These are phyloP conservation scores for Physcomitrium patens DNA, from an alignment of 225 moss, liverwort and hornwort genomes.

Conservation along the genomic window DNA sequence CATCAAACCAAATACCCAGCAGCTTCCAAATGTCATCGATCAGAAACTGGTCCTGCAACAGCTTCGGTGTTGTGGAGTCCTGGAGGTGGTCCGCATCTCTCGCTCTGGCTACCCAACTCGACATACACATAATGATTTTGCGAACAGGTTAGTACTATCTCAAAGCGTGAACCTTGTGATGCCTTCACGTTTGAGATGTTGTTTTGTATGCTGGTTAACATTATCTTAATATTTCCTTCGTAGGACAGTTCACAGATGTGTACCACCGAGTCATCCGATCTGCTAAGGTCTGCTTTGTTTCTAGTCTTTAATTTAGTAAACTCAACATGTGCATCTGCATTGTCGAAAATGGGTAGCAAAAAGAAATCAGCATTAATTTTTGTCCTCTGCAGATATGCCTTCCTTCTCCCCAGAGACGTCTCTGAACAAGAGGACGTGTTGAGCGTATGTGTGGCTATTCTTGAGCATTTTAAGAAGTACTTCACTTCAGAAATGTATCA, in stretches of 20 bases:
- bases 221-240: background rate
- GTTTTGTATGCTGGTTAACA: background rate
- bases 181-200: slow-evolving; percentile 7
- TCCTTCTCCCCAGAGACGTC: slow-evolving; percentile 81
- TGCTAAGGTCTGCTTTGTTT: background rate
- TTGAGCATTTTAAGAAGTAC: slow-evolving; percentile 72
- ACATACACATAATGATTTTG: slow-evolving; percentile 83
- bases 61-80: slow-evolving; percentile 94
- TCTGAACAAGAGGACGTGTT: slow-evolving; percentile 71
- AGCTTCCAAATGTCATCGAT: slow-evolving; percentile 76
- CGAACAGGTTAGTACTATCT: slow-evolving; percentile 62
- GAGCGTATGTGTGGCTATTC: slow-evolving; percentile 83
- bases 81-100: slow-evolving; percentile 97
- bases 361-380: background rate
- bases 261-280: background rate
- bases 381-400: slow-evolving; percentile 76
- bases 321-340: background rate
- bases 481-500: slow-evolving; percentile 96
- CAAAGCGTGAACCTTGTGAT: background rate
- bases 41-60: slow-evolving; percentile 96
- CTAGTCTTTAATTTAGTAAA: slow-evolving; percentile 8
- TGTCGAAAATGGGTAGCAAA: slow-evolving; percentile 4
- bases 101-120: slow-evolving; percentile 98
- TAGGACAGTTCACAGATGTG: background rate
- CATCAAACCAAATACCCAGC: slow-evolving; percentile 92